Percentiles rank a stretch among this genome's conserved stretches.
phyloP scores from a whole-genome alignment of 2,329 filamentous ascomycete species.

The Paracamarosporium sp. region DNA sequence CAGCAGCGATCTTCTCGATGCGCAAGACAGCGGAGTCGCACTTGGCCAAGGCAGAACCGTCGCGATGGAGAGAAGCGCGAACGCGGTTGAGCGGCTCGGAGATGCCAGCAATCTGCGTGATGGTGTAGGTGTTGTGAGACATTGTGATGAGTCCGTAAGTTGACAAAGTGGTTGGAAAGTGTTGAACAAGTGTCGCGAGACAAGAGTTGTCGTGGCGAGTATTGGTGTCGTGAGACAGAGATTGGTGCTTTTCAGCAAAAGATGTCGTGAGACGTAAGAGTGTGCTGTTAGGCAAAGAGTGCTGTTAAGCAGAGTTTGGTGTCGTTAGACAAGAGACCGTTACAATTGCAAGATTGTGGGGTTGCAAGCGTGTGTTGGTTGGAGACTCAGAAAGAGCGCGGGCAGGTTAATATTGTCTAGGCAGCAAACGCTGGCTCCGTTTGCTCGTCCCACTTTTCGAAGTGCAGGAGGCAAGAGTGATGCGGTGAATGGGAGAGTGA shows the following conservation, averaged over 20 bases:
- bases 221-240: neutral
- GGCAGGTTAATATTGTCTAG: neutral
- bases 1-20: too few relatives aligned
- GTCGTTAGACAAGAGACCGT: neutral
- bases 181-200: neutral
- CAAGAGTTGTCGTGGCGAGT: neutral
- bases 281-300: neutral
- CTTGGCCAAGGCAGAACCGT: too few relatives aligned
- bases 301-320: neutral
- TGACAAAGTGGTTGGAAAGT: neutral
- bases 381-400: neutral
- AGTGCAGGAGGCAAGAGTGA: neutral
- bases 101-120: too few relatives aligned
- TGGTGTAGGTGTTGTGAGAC: neutral
- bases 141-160: neutral
- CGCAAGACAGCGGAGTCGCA: too few relatives aligned
- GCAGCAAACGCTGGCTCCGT: neutral
- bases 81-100: too few relatives aligned
- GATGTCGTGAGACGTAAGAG: neutral
- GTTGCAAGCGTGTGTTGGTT: neutral
- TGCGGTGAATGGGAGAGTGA: neutral
- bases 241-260: neutral
- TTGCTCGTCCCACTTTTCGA: neutral
- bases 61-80: too few relatives aligned
- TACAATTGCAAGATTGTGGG: neutral